Percentiles rank a stretch among this genome's conserved stretches.
Conservation (phyloP, 2,329 filamentous ascomycete genomes). For the Coniella lustricola region DNA sequence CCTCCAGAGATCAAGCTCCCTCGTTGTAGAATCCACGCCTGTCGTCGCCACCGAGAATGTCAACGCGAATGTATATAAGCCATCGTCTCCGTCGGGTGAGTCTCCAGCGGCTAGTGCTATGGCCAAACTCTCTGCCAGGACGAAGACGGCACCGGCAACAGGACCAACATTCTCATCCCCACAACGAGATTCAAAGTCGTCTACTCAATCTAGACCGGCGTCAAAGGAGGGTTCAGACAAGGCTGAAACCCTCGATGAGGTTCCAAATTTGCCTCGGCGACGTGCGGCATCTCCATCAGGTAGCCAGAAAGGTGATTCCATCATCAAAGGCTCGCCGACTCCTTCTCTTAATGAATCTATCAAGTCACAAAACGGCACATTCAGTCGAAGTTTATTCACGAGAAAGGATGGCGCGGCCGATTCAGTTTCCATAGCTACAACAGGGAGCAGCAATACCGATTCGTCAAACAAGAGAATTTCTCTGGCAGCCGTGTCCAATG, state of each 20-base stretch:
- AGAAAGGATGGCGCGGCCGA: slow-evolving; percentile 32
- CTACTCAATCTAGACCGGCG: slow-evolving; percentile 44
- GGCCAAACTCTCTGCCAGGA: slow-evolving; percentile 59
- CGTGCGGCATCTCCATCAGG: slow-evolving; percentile 32
- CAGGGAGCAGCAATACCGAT: slow-evolving; percentile 23
- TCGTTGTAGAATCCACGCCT: slow-evolving; percentile 55
- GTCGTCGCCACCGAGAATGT: slow-evolving; percentile 60
- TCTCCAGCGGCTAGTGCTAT: slow-evolving; percentile 57
- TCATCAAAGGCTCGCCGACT: slow-evolving; percentile 25
- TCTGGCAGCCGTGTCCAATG: slow-evolving; percentile 48
- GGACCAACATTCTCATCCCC: slow-evolving; percentile 31
- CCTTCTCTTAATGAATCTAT: slow-evolving; percentile 30
- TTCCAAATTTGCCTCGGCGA: slow-evolving; percentile 25
- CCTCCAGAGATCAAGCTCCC: slow-evolving; percentile 45
- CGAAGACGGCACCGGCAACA: slow-evolving; percentile 44
- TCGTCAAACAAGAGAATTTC: slow-evolving; percentile 38
- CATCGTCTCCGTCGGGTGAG: slow-evolving; percentile 49
- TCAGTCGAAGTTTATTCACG: slow-evolving; percentile 34
- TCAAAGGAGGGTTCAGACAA: slow-evolving; percentile 37
- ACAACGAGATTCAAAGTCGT: slow-evolving; percentile 29
- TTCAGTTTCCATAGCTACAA: slow-evolving; percentile 29
- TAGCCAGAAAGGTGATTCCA: slow-evolving; percentile 21
- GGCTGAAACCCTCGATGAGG: slow-evolving; percentile 28
- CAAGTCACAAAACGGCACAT: slow-evolving; percentile 31
- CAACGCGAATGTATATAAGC: slow-evolving; percentile 57